A percentile compares a stretch with the other conserved stretches of the same genome.
Conservation (phyloP, 768 basidiomycete genomes). For the Mycena amicta region DNA sequence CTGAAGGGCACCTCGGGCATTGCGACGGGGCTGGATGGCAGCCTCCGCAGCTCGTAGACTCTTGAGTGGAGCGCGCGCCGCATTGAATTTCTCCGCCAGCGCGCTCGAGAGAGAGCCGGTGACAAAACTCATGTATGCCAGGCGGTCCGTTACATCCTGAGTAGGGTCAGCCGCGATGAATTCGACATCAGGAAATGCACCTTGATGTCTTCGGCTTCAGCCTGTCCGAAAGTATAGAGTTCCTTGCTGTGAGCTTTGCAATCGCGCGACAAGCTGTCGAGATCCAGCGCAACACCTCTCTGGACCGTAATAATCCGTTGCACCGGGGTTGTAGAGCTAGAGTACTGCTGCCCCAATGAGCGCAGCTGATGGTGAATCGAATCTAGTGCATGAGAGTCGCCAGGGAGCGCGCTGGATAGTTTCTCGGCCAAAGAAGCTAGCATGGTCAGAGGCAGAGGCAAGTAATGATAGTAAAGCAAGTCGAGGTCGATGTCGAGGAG, state of each 20-base stretch:
- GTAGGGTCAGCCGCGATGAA: constrained; percentile 8
- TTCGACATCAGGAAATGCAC: constrained; percentile 56
- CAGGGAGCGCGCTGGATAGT: constrained; percentile 70
- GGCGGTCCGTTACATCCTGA: constrained; percentile 68
- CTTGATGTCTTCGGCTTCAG: constrained; percentile 68
- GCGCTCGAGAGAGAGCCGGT: constrained; percentile 66
- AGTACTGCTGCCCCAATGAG: constrained; percentile 73
- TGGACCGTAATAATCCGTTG: constrained; percentile 80
- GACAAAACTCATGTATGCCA: constrained; percentile 81
- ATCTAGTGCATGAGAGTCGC: constrained; percentile 62
- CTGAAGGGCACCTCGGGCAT: constrained; percentile 39
- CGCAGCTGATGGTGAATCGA: constrained; percentile 74
- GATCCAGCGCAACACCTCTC: constrained; percentile 79
- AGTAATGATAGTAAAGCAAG: constrained; percentile 3
- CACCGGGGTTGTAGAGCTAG: constrained; percentile 63
- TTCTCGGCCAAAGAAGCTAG: constrained; percentile 78
- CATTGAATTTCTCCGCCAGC: constrained; percentile 63
- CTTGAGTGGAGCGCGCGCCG: constrained; percentile 69
- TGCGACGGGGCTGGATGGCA: constrained; percentile 18
- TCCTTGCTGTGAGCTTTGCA: constrained; percentile 79
- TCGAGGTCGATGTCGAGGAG: no score
- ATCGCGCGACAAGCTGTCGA: constrained; percentile 67
- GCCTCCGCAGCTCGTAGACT: constrained; percentile 71
- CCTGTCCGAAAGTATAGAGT: constrained; percentile 82
- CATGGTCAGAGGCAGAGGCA: constrained; percentile 47